Percentiles rank a stretch among this genome's conserved stretches.
These are phyloP conservation scores for Ceratocystiopsis sp. DNA, from an alignment of 2,329 filamentous ascomycete species.

Conservation along the genomic window DNA sequence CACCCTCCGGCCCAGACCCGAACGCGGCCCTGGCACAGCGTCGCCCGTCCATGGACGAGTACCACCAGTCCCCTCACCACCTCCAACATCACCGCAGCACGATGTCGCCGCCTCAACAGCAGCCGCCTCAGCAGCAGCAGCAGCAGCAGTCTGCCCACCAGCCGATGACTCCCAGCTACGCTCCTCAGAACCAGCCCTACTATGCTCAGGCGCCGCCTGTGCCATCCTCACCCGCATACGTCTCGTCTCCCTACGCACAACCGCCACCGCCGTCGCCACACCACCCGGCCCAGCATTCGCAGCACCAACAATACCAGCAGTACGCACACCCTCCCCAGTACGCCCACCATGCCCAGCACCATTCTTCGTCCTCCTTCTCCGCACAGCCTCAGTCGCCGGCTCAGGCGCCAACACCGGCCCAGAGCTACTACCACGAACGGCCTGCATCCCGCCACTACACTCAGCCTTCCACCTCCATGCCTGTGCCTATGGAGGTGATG, in stretches of 20 bases:
- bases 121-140: conserved; percentile 6
- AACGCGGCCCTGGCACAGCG: conserved; percentile 12
- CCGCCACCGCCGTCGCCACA: background rate
- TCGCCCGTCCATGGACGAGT: conserved; percentile 17
- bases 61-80: conserved; percentile 9
- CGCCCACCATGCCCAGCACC: conserved; percentile 3
- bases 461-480: conserved; percentile 8
- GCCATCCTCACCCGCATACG: conserved; percentile 14
- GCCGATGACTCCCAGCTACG: too few relatives aligned
- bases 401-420: background rate
- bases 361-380: conserved; percentile 4
- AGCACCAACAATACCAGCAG: conserved; percentile 7
- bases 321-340: conserved; percentile 1
- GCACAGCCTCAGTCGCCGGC: conserved; percentile 2
- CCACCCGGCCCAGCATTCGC: conserved; percentile 10
- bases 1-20: conserved; percentile 9
- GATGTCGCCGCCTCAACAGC: conserved; percentile 7
- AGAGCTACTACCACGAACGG: conserved; percentile 13
- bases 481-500: too few relatives aligned
- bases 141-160: background rate
- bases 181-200: background rate
- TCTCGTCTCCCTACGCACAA: conserved; percentile 1
- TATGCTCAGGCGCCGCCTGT: conserved; percentile 14
- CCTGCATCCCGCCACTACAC: conserved; percentile 15
- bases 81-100: background rate